Base-by-base conservation (phyloP, 2,329 filamentous ascomycete species). In the Cladosporium velox region DNA sequence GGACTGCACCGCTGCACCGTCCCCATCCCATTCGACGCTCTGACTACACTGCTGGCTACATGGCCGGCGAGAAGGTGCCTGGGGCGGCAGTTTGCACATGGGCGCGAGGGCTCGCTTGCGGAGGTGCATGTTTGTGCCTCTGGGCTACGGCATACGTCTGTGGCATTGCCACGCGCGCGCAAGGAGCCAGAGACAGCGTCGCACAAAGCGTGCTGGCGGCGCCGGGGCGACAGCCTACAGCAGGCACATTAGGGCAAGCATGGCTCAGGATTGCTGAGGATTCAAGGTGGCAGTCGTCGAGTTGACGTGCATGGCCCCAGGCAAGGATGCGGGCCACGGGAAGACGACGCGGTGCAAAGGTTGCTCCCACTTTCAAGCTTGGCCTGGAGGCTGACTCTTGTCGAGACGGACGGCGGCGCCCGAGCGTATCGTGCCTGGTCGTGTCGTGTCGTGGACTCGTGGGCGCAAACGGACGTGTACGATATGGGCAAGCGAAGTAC, bases 261-360 rank as follows among this genome's bases (percentile, higher is more conserved):
- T 34, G 8, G 28, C 28, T 55, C 52, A 26, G 24, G 49, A 47
- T 30, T 52, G 52, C 52, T 55, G 52, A 55, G 52, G 52, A 55
- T 55, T 55, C 52, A 55, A 34, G 52, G 52, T 59, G 38, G 38
- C 38, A 59, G 57, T 30, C 41, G 44, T n/a, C 30, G 44, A 52
- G 59, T 62, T 62, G 59, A 62, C 59, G 59, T 62, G 59, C 59
- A 62, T 47, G 59, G 59, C 44, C 30, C 59, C 28, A 62, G 59
- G 44, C 59, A 51, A 62, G 59, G 59, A 62, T 62, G 47, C 47
- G 58, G 58, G 26, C 58, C 28, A 49, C 58, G 58, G 58, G 41
- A 44, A 34, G 21, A 60, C 26, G 21, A 60, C 38, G 41, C 41
- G 58, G 41, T 49, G 58, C 58, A 30, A 62, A 52, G 44, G 44